Evolutionary conservation across 2,329 filamentous ascomycete genomes (phyloP).

Genomic region (Trematosphaeria pertusa): DNA sequence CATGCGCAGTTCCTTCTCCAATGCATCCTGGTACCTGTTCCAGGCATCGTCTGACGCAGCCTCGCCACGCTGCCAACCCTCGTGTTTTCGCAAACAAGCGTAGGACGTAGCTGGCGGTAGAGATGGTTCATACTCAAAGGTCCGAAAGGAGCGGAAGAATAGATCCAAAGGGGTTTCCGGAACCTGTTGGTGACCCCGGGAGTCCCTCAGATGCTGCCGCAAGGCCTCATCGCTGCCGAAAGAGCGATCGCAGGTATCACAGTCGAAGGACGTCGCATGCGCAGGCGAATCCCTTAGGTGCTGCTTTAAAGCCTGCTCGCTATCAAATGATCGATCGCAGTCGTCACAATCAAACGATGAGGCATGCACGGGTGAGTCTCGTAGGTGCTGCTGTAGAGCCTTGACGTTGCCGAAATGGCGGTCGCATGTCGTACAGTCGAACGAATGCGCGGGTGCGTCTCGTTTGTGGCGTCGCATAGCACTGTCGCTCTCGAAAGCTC

Average conservation of each 20-base stretch:
- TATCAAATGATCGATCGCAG: slow-evolving; percentile 5
- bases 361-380: slow-evolving; percentile 1
- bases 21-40: too few relatives aligned
- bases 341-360: slow-evolving; percentile 1
- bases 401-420: slow-evolving; percentile 4
- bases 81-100: too few relatives aligned
- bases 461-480: slow-evolving; percentile 7
- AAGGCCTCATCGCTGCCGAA: slow-evolving; percentile 5
- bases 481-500: slow-evolving; percentile 5
- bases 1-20: too few relatives aligned
- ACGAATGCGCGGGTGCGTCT: slow-evolving; percentile 9
- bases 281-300: slow-evolving; percentile 8
- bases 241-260: slow-evolving; percentile 7
- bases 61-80: too few relatives aligned
- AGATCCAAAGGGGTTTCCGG: too few relatives aligned
- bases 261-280: slow-evolving; percentile 11
- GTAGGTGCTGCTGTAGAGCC: slow-evolving; percentile 4
- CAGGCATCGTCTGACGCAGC: too few relatives aligned
- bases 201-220: background rate
- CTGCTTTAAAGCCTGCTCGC: slow-evolving; percentile 5
- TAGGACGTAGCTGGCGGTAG: too few relatives aligned
- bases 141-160: too few relatives aligned
- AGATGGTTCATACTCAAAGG: too few relatives aligned
- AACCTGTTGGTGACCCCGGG: too few relatives aligned
- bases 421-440: slow-evolving; percentile 11